phyloP scores from a whole-genome alignment of 805 yeast species.

The Candida pseudofarinosa region DNA sequence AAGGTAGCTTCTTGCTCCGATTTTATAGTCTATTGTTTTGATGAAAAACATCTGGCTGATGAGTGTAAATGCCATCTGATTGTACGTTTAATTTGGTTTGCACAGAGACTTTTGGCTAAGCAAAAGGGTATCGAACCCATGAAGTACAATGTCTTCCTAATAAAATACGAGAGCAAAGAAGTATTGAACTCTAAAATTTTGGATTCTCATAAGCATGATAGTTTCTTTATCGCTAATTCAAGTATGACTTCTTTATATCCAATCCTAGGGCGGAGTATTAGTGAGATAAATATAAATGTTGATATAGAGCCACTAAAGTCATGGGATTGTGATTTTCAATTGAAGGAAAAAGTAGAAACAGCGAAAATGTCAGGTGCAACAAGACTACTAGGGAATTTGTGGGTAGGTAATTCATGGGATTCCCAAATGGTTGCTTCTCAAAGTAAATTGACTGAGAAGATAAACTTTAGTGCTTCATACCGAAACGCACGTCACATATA shows the following conservation, averaged over 20 bases:
- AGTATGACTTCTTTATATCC: neutral
- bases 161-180: conserved; percentile 9
- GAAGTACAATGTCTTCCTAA: conserved; percentile 19
- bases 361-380: conserved; percentile 81
- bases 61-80: conserved; percentile 14
- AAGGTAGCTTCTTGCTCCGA: conserved; percentile 73
- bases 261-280: conserved; percentile 12
- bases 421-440: conserved; percentile 37
- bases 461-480: neutral
- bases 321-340: conserved; percentile 66
- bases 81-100: conserved; percentile 33
- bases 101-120: conserved; percentile 27
- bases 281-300: conserved; percentile 7
- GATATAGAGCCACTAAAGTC: conserved; percentile 9
- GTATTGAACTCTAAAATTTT: conserved; percentile 2
- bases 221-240: conserved; percentile 2
- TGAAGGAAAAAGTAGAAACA: conserved; percentile 79
- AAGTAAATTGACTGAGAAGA: neutral
- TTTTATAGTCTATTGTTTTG: conserved; percentile 69
- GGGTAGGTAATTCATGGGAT: conserved; percentile 84
- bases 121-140: conserved; percentile 3
- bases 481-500: conserved; percentile 31
- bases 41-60: conserved; percentile 11
- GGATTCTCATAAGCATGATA: neutral
- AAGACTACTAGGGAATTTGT: conserved; percentile 48